Conservation (phyloP, 257 asterid genomes). For the Forsythia viridissima region DNA sequence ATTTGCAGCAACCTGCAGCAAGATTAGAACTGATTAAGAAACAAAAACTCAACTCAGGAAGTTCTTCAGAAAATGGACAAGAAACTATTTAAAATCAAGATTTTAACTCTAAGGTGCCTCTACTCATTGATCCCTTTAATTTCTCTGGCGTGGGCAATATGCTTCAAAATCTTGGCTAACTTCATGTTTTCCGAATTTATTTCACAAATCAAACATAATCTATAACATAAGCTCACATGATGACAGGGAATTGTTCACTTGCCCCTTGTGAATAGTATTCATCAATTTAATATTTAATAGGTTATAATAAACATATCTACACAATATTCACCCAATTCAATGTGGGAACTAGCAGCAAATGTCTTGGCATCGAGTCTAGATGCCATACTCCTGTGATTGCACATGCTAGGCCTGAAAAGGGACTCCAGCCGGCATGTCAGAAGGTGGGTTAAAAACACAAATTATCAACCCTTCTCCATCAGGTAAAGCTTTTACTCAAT, state of each 20-base stretch:
- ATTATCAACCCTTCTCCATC: not conserved
- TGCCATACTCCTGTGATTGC: not conserved
- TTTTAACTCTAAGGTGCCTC: not conserved
- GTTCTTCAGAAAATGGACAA: conserved; percentile 4
- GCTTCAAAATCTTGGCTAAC: not conserved
- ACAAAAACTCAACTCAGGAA: not conserved
- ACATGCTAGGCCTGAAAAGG: not conserved
- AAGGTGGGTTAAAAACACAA: not conserved
- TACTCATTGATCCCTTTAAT: not conserved
- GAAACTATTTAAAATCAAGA: not conserved
- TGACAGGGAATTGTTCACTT: not conserved
- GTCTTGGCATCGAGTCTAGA: not conserved
- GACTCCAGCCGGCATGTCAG: not conserved
- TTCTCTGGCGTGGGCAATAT: not conserved
- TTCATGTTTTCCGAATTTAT: not conserved
- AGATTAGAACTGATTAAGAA: conserved; percentile 4
- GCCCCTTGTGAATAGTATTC: not conserved
- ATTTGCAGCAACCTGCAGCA: conserved; percentile 65
- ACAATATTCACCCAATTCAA: not conserved
- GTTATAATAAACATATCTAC: not conserved
- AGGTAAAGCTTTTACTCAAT: not conserved
- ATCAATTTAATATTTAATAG: not conserved
- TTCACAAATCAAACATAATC: not conserved
- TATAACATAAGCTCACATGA: not conserved
- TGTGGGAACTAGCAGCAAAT: not conserved